Base-by-base conservation (phyloP, 2,329 filamentous ascomycete genomes). In the Bretziella fagacearum region DNA sequence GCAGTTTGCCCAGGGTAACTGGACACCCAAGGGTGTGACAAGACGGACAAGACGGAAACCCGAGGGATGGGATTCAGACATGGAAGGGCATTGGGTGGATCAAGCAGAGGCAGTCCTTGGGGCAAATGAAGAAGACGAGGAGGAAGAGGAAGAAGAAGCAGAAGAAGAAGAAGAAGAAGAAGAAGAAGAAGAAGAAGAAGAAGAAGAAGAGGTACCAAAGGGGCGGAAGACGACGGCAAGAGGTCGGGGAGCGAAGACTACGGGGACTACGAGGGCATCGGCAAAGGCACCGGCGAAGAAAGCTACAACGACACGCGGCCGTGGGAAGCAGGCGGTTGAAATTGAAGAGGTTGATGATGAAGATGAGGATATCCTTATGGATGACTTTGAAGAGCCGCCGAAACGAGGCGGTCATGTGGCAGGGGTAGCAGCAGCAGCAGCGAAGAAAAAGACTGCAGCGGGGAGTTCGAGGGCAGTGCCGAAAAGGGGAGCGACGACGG, bases 51-150 rank as follows among this genome's bases (percentile, higher is more conserved):
- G 83, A 51, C 41, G 41, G 27, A 89, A 83, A 58, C 79, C 84
- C 0, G 72, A 75, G 8, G 70, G 69, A 2, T 96, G 87, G 86
- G 85, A 96, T 57, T 84, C 77, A n/a, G 89, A 96, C 53, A 65
- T 87, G 22, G 81, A 94, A 43, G 91, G 87, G 0, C 70, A 71
- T 44, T 96, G 89, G 87, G 81, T 81, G 51, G 81, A 91, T 41
- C 77, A 85, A 50, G 75, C 82, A 0, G 79, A 74, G 6, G 83
- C 63, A 6, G n/a, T 42, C 13, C 13, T 46, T 25, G 69, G 71
- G 13, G 69, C 70, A 11, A 68, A 69, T 25, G 68, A 73, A 35
- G 64, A 69, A 44, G 63, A 67, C 25, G 65, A 63, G 7, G 73
- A 79, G 30, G 70, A 74, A 39, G 67, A 73, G 25, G 58, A 62